phyloP scores from a whole-genome alignment of 75 land plant species.

The Picea glauca region DNA sequence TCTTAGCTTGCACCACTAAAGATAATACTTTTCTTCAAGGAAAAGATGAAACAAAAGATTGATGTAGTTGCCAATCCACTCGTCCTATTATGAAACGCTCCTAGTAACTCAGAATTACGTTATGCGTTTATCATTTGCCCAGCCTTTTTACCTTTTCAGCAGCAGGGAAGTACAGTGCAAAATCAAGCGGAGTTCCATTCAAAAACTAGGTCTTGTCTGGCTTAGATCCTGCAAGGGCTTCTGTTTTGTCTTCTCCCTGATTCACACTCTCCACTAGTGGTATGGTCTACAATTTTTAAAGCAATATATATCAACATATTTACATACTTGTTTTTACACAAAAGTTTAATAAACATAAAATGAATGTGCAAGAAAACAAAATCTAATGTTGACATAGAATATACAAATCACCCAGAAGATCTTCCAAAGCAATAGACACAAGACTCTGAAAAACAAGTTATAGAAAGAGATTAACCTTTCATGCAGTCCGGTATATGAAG shows the following conservation, averaged over 20 bases:
- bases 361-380: background rate
- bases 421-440: background rate
- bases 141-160: background rate
- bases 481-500: too few relatives aligned
- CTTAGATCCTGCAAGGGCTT: background rate
- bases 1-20: background rate
- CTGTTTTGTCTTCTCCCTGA: background rate
- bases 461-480: background rate
- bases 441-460: background rate
- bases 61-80: background rate
- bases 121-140: background rate
- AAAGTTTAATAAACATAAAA: background rate
- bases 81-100: background rate
- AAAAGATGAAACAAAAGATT: background rate
- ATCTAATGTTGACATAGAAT: background rate
- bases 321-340: background rate
- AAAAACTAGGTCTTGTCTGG: background rate
- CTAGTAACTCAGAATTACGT: background rate
- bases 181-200: background rate
- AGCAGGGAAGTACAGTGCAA: background rate
- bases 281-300: slow-evolving; percentile 4
- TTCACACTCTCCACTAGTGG: slow-evolving; percentile 7
- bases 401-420: background rate
- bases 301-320: background rate
- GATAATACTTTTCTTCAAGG: background rate